phyloP scores from a whole-genome alignment of 805 yeast genomes.

The Candida krabiensis region DNA sequence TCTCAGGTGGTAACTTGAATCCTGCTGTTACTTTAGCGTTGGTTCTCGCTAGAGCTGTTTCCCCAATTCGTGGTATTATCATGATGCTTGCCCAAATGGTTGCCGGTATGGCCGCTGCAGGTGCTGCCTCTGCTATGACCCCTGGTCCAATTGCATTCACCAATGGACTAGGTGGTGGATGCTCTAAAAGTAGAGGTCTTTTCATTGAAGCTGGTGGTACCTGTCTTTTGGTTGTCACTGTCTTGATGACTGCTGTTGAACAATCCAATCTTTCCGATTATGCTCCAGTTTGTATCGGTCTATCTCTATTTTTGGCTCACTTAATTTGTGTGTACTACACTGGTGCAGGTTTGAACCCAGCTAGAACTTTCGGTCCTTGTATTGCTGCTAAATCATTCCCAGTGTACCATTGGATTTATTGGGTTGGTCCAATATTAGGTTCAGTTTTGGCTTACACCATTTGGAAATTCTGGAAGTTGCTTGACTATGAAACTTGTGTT shows the following conservation, averaged over 20 bases:
- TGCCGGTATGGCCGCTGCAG: conserved; percentile 92
- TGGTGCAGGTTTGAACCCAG: conserved; percentile 92
- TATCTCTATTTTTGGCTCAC: conserved; percentile 79
- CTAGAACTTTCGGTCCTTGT: conserved; percentile 84
- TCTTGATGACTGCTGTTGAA: conserved; percentile 81
- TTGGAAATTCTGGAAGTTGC: conserved; percentile 63
- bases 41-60: conserved; percentile 68
- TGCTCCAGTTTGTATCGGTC: conserved; percentile 84
- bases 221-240: conserved; percentile 69
- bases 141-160: conserved; percentile 76
- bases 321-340: conserved; percentile 79
- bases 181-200: conserved; percentile 71
- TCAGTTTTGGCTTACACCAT: conserved; percentile 62
- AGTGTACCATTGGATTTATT: conserved; percentile 84
- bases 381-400: conserved; percentile 76
- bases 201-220: conserved; percentile 84
- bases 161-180: conserved; percentile 70
- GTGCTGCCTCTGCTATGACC: conserved; percentile 81
- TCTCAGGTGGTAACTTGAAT: conserved; percentile 88
- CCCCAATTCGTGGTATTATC: conserved; percentile 67
- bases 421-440: conserved; percentile 86
- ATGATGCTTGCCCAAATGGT: conserved; percentile 69
- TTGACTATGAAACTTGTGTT: conserved; percentile 62
- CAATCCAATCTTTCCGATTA: conserved; percentile 70
- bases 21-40: conserved; percentile 83